Evolutionary conservation across 1,284 basidiomycete species (phyloP).

Genomic region (Moesziomyces sp.): DNA sequence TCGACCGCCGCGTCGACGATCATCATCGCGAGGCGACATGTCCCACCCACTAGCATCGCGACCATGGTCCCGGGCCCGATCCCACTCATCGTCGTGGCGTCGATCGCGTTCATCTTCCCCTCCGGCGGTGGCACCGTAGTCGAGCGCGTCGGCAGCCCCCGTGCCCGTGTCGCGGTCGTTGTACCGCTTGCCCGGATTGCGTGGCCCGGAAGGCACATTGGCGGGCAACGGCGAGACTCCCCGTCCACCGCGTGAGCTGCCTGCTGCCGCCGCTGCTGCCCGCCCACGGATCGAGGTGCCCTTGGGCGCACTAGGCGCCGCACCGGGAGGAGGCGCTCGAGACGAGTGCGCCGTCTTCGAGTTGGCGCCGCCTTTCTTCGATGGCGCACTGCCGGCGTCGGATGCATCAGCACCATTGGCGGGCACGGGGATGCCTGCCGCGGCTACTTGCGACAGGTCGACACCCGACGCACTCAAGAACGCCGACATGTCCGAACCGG

Average conservation of each 20-base stretch:
- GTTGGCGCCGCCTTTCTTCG: not conserved
- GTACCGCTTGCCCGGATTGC: conserved; percentile 57
- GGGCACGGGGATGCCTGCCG: conserved; percentile 16
- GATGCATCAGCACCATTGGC: not conserved
- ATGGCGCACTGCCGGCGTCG: not conserved
- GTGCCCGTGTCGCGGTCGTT: conserved; percentile 61
- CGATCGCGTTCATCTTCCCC: conserved; percentile 18
- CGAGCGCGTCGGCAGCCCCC: conserved; percentile 58
- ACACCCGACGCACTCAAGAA: conserved; percentile 44
- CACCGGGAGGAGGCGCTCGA: not conserved
- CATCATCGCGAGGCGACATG: conserved; percentile 9
- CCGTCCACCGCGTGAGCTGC: conserved; percentile 18
- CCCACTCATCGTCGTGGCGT: conserved; percentile 20
- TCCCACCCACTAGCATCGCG: conserved; percentile 12
- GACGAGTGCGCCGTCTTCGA: conserved; percentile 13
- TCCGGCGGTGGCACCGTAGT: conserved; percentile 58
- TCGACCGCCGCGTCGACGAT: conserved; percentile 1
- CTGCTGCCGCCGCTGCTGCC: conserved; percentile 7
- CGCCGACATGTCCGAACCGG: conserved; percentile 38
- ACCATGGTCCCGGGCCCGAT: conserved; percentile 4
- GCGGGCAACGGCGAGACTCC: conserved; percentile 43
- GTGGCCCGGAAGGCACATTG: conserved; percentile 55
- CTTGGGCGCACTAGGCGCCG: conserved; percentile 13
- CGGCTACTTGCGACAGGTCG: conserved; percentile 33
- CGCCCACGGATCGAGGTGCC: conserved; percentile 41